Conservation (phyloP, 139 green algal species). For the Tetratostichococcus sp. region DNA sequence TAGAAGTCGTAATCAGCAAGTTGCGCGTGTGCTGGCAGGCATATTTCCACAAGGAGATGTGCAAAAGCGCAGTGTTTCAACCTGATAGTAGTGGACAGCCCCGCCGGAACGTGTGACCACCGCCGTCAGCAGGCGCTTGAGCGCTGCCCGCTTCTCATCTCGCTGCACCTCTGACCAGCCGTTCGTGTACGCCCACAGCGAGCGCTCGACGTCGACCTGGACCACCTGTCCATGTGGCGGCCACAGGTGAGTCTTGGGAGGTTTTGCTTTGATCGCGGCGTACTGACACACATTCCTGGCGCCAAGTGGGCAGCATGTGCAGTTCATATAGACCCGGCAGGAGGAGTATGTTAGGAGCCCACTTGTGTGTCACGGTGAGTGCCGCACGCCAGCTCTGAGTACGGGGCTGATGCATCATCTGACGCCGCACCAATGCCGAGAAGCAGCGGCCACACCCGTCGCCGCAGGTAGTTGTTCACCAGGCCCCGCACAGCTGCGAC, state of each 20-base stretch:
- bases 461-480: constrained; percentile 52
- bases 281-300: too few species aligned
- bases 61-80: too few species aligned
- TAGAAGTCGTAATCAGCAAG: too few species aligned
- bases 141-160: constrained; percentile 28
- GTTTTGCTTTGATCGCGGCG: too few species aligned
- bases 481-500: constrained; percentile 64
- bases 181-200: constrained; percentile 66
- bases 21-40: too few species aligned
- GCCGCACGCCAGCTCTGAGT: background rate
- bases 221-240: too few species aligned
- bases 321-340: too few species aligned
- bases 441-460: constrained; percentile 66
- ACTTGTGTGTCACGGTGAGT: constrained; percentile 49
- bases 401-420: background rate
- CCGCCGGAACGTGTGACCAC: constrained; percentile 35
- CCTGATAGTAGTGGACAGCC: constrained; percentile 75
- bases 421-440: constrained; percentile 28
- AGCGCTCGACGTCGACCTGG: constrained; percentile 66
- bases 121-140: constrained; percentile 64
- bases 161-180: constrained; percentile 47
- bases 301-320: too few species aligned
- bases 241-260: too few species aligned
- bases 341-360: too few species aligned
- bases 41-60: too few species aligned